These are phyloP conservation scores for Eleusine coracana DNA, from an alignment of 176 grass and related monocot species.

Conservation along the genomic window DNA sequence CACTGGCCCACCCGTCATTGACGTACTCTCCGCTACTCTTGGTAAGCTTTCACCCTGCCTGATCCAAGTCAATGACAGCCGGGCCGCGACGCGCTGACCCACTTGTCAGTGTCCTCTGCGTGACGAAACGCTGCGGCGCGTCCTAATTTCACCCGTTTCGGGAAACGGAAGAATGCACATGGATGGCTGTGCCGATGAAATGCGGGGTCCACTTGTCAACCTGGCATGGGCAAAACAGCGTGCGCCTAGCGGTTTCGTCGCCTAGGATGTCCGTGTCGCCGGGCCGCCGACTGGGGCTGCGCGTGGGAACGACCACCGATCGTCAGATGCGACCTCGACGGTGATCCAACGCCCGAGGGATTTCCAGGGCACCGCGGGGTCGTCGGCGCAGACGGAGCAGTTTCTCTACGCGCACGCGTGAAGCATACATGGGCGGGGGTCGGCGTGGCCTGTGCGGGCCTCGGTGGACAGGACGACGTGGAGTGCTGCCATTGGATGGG, in stretches of 20 bases:
- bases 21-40: accelerated
- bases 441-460: background rate
- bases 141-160: constrained; percentile 35
- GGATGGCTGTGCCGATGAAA: background rate
- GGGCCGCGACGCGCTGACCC: background rate
- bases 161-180: background rate
- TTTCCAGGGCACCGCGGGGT: no score
- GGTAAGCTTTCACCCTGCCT: background rate
- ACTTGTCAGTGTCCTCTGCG: background rate
- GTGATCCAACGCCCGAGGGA: background rate
- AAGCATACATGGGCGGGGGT: background rate
- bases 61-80: background rate
- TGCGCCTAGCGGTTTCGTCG: constrained; percentile 19
- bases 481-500: constrained; percentile 6
- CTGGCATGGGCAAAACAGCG: background rate
- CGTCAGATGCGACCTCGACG: constrained; percentile 1
- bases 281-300: constrained; percentile 37
- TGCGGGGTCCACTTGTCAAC: background rate
- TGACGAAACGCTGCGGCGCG: constrained; percentile 18
- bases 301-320: background rate
- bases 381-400: background rate
- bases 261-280: constrained; percentile 49
- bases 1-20: background rate
- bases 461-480: constrained; percentile 23
- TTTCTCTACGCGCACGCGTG: background rate